Evolutionary conservation across 202 grass and related monocot genomes (phyloP), one percentile per base, ranked within the genome.

Genomic region (Elaeis oleifera): DNA sequence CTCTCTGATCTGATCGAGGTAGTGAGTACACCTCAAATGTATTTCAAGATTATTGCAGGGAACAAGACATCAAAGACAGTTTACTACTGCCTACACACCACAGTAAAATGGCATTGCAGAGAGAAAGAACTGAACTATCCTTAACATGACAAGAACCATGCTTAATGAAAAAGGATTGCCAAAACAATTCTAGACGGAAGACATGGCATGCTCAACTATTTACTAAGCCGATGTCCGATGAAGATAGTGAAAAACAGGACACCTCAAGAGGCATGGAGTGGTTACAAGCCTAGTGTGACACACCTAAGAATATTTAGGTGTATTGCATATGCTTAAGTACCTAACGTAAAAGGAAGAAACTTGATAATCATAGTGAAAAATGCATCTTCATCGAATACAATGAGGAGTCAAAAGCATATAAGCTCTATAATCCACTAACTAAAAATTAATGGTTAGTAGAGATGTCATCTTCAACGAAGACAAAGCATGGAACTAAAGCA

Each of bases 261-360:
- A 0, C 51, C 28, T 0, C 25, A 25, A 26, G 60, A 64, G 18
- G 51, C 50, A 0, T 74, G 59, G 60, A 9, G 22, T 2, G 29
- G 60, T 1, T 49, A 6, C 2, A 74, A 74, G 16, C 71, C 51
- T 0, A 24, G 3, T 3, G 29, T 70, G 3, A 26, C 18, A 4
- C 48, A 59, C 5, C 19, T 70, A 6, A 48, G n/a, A 18, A n/a
- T 49, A 3, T 60, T 71, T 28, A 36, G 54, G 5, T 71, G 36
- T 15, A 16, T 50, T 6, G 28, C 20, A 2, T 50, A 60, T 49
- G 32, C 36, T 3, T 36, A 70, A 14, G 18, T 29, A 1, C 5
- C 4, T 9, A 0, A 3, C 2, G 3, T 8, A 0, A 16, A 26
- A 8, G 39, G 1, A 5, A 13, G 2, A 60, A 71, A 11, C 25